Conservation (phyloP, 2,329 filamentous ascomycete species). For the Cercospora canescens region DNA sequence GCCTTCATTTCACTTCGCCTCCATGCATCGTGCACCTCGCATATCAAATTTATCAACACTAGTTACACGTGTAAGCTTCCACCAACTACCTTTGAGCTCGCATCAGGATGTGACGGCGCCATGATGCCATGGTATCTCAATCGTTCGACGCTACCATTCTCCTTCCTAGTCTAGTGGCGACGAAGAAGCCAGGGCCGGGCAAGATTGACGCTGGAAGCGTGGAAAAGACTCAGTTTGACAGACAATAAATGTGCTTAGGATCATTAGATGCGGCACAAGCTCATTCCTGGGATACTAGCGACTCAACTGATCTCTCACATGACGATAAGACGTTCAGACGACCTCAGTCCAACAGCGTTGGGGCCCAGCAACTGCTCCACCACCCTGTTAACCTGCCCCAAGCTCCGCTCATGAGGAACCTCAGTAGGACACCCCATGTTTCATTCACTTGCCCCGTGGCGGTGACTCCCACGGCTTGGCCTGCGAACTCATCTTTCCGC, state of each 20-base stretch:
- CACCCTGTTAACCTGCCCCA: neutral
- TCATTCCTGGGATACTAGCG: neutral
- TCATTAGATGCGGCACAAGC: neutral
- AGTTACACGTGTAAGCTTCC: too few species aligned
- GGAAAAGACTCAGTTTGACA: neutral
- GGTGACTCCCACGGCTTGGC: neutral
- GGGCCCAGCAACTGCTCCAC: neutral
- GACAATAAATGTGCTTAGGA: neutral
- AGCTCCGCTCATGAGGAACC: neutral
- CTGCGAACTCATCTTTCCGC: neutral
- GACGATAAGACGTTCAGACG: neutral
- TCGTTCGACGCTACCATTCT: too few species aligned
- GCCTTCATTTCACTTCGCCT: too few species aligned
- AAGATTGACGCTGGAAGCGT: too few species aligned
- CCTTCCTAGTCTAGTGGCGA: too few species aligned
- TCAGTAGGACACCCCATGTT: neutral
- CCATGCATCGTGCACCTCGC: too few species aligned
- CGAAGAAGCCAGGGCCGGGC: too few species aligned
- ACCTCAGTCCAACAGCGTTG: neutral
- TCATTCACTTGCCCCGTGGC: neutral
- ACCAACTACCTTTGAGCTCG: too few species aligned
- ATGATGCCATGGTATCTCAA: too few species aligned
- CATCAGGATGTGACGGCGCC: too few species aligned
- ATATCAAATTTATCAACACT: too few species aligned
- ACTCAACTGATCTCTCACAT: neutral